Base-by-base conservation (phyloP, 2,329 filamentous ascomycete genomes). In the Verticillium nubilum region DNA sequence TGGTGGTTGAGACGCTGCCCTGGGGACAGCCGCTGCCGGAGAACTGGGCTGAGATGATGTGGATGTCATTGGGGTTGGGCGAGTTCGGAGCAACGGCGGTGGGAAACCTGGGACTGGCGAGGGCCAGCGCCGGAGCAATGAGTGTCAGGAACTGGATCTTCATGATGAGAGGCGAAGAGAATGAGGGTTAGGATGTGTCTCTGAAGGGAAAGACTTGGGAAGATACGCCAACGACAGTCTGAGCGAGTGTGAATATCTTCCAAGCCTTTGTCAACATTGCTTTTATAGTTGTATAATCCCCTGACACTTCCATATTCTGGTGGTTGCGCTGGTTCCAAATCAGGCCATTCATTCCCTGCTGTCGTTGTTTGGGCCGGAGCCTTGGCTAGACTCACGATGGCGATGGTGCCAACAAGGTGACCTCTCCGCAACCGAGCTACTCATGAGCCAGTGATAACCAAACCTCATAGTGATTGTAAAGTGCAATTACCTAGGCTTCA, bases 1-100 rank as follows among this genome's bases (percentile, higher is more conserved):
- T 72, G 62, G 69, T 72, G 35, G 74, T 76, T 23, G 76, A 74
- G 10, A 79, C 76, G 55, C 72, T 71, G 28, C 73, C 73, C 66
- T 77, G 75, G 10, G 76, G 76, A 64, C 77, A 79, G 27, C 77
- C 77, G 62, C 73, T 78, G 59, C 77, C 77, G 31, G 75, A 78
- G 61, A 75, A 76, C 26, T 67, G 73, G 52, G 74, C 71, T 52
- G 68, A 70, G 62, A 69, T 50, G 67, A 79, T 76, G 68, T 73
- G 71, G 67, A 79, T 79, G 35, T 75, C 64, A 50, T 66, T 70
- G 19, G 75, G 73, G 62, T 74, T 69, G n/a, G 77, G 76, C 13
- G 57, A 58, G 58, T 76, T 73, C 19, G 68, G 69, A 58, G 66
- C 64, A 58, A 66, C 66, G 60, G 70, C 68, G 56, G 69, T 66